Conservation (phyloP, 106 monocot species). For the Phalaenopsis aphrodite region DNA sequence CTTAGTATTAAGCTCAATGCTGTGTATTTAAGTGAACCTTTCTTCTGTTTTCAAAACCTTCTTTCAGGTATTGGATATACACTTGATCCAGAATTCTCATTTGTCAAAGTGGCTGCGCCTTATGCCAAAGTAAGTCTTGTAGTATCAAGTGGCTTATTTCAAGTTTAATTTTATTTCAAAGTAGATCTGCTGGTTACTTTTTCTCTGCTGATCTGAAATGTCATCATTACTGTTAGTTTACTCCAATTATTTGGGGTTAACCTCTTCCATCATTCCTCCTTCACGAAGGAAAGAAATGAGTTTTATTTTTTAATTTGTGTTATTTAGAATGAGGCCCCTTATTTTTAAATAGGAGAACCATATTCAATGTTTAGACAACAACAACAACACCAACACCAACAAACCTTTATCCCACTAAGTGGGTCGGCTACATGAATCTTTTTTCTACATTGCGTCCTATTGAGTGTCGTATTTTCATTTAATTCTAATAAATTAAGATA, state of each 20-base stretch:
- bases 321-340: too few species aligned
- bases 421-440: too few species aligned
- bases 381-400: too few species aligned
- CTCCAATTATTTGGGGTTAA: neutral
- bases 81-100: slow-evolving; percentile 91
- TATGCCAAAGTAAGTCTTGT: slow-evolving; percentile 68
- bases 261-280: neutral
- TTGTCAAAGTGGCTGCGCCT: slow-evolving; percentile 86
- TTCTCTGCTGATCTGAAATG: neutral
- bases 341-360: too few species aligned
- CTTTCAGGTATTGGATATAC: slow-evolving; percentile 78
- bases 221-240: neutral
- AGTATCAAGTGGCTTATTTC: neutral
- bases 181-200: neutral
- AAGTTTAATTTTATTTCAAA: slow-evolving; percentile 8
- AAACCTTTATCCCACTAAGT: too few species aligned
- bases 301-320: too few species aligned
- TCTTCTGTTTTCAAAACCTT: slow-evolving; percentile 4
- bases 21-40: neutral
- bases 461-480: too few species aligned
- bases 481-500: too few species aligned
- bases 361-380: too few species aligned
- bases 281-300: too few species aligned
- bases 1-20: neutral
- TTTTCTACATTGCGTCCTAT: too few species aligned